Base-by-base conservation (phyloP, 257 asterid species). In the Gentiana straminea region DNA sequence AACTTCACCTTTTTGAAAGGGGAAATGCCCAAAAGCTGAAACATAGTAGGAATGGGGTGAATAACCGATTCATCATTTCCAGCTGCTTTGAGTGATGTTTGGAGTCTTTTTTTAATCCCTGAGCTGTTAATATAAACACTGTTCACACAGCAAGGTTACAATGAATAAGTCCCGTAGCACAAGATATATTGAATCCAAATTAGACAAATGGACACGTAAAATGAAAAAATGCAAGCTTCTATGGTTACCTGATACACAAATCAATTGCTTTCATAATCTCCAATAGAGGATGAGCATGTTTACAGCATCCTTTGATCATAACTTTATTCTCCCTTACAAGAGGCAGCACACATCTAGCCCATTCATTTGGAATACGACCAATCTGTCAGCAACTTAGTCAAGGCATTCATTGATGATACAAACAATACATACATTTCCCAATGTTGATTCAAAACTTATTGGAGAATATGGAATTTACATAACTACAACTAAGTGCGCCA, bases 281-380 rank as follows among this genome's bases (percentile, higher is more conserved):
- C 74, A 91, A 75, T 43, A 78, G 82, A 49, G 78, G 75, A 70
- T 94, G 97, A 68, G 95, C 84, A 15, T 84, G 81, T 79, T 77
- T 81, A 81, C 97, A 91, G 51, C 59, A 65, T 13, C 98, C 98
- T 59, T 73, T 65, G 32, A 91, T 49, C 56, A 67, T 66, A 53
- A 83, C 77, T 75, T 83, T 87, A 64, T 81, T 91, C 57, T 75
- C 90, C 65, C 94, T 81, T 71, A 91, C 95, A 56, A 91, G 90
- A 3, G 97, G 94, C 79, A 87, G 70, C 62, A 91, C 75, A 54
- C 94, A 87, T 57, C 95, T 82, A 73, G 88, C 89, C 98, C 98
- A 87, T 70, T 91, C 97, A 70, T 76, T 84, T 43, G 98, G 98
- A 72, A 91, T 85, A 57, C 98, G 96, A 44, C 98, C 98, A 79